These are phyloP conservation scores for Epichloe typhina DNA, from an alignment of 2,329 filamentous ascomycete species.

Conservation along the genomic window DNA sequence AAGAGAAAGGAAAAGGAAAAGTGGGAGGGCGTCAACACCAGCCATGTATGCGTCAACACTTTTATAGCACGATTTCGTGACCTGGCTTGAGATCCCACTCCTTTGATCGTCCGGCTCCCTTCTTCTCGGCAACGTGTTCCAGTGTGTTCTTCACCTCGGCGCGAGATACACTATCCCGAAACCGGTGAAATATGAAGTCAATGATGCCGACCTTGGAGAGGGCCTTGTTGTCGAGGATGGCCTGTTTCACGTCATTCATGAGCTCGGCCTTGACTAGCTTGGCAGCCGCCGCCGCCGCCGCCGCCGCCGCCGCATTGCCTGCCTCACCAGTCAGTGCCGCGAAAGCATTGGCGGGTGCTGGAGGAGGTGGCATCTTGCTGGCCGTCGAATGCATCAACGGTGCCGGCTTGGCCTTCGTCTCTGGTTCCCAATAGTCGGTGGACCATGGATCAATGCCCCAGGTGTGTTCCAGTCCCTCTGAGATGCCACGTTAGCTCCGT, in stretches of 20 bases:
- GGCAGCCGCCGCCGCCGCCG: slow-evolving; percentile 8
- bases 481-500: neutral
- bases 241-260: slow-evolving; percentile 27
- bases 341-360: slow-evolving; percentile 23
- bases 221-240: slow-evolving; percentile 26
- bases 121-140: slow-evolving; percentile 27
- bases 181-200: slow-evolving; percentile 26
- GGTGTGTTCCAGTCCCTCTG: slow-evolving; percentile 36
- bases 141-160: slow-evolving; percentile 29
- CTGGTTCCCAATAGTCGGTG: slow-evolving; percentile 58
- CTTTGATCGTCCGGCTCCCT: slow-evolving; percentile 22
- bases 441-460: slow-evolving; percentile 72
- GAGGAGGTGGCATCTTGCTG: slow-evolving; percentile 20
- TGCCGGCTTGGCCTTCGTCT: slow-evolving; percentile 18
- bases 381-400: slow-evolving; percentile 7
- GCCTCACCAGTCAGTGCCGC: slow-evolving; percentile 17
- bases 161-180: slow-evolving; percentile 23
- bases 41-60: neutral
- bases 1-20: neutral
- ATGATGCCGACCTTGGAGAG: slow-evolving; percentile 28
- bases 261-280: slow-evolving; percentile 26
- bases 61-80: slow-evolving; percentile 20
- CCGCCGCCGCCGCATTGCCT: neutral
- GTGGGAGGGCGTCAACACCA: neutral
- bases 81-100: slow-evolving; percentile 28